phyloP scores from a whole-genome alignment of 805 yeast species.

The Metschnikowia gelsemii region DNA sequence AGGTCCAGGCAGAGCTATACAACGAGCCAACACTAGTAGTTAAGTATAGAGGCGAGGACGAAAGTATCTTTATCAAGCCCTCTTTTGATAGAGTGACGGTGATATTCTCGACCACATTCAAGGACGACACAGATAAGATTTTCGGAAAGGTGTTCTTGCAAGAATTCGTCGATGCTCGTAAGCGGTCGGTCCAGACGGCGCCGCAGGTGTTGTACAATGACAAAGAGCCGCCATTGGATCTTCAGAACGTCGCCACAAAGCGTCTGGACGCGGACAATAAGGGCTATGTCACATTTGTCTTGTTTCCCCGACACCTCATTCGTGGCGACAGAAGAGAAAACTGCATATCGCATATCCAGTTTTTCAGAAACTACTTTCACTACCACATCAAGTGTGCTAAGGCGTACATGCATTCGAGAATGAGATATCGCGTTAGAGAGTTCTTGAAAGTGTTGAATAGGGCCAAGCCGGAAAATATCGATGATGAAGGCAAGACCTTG shows the following conservation, averaged over 20 bases:
- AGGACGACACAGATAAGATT: constrained; percentile 93
- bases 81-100: constrained; percentile 96
- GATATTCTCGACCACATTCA: constrained; percentile 88
- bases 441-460: constrained; percentile 93
- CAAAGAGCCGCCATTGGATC: constrained; percentile 89
- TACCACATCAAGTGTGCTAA: constrained; percentile 98
- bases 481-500: constrained; percentile 53
- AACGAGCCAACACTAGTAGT: constrained; percentile 63
- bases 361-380: constrained; percentile 96
- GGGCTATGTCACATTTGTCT: constrained; percentile 63
- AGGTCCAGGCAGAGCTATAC: constrained; percentile 41
- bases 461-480: constrained; percentile 91
- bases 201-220: constrained; percentile 95
- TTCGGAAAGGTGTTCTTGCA: constrained; percentile 87
- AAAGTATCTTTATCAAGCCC: constrained; percentile 86
- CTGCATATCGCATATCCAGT: constrained; percentile 86
- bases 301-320: constrained; percentile 76
- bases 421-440: constrained; percentile 93
- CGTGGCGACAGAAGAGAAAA: constrained; percentile 70
- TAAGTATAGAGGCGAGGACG: constrained; percentile 84
- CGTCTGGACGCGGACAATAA: constrained; percentile 45
- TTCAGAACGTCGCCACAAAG: constrained; percentile 40
- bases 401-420: constrained; percentile 97
- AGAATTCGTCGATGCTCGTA: constrained; percentile 95
- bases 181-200: constrained; percentile 92